These are phyloP conservation scores for Ichthyophthirius multifiliis DNA, from an alignment of 169 alveolate species.

Conservation along the genomic window DNA sequence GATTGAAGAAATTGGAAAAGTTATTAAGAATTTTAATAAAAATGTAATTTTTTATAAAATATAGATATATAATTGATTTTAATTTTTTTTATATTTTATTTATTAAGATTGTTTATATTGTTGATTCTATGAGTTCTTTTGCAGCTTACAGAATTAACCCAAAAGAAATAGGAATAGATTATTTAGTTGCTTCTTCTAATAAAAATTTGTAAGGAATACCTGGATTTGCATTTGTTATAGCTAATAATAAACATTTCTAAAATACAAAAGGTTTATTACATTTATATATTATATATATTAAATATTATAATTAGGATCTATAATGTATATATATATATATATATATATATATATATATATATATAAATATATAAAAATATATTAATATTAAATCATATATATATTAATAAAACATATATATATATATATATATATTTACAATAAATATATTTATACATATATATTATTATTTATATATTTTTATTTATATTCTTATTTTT, in stretches of 20 bases:
- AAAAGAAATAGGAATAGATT: constrained; percentile 37
- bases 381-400: no score
- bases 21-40: constrained; percentile 9
- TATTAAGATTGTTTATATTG: constrained; percentile 26
- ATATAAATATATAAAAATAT: no score
- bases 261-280: constrained; percentile 15
- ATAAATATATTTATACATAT: no score
- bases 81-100: not conserved
- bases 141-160: constrained; percentile 54
- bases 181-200: constrained; percentile 49
- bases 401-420: no score
- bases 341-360: no score
- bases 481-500: no score
- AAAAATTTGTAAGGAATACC: constrained; percentile 70
- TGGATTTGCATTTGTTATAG: constrained; percentile 61
- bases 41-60: not conserved
- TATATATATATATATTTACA: no score
- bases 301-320: not conserved
- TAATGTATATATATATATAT: not conserved
- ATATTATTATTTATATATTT: no score
- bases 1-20: constrained; percentile 27
- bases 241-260: constrained; percentile 13
- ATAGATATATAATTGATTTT: not conserved
- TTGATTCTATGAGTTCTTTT: constrained; percentile 64
- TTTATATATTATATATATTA: not conserved